A percentile compares a stretch with the other conserved stretches of the same genome.
These are phyloP conservation scores for Ogataea chonburiensis DNA, from an alignment of 805 yeast genomes.

Conservation along the genomic window DNA sequence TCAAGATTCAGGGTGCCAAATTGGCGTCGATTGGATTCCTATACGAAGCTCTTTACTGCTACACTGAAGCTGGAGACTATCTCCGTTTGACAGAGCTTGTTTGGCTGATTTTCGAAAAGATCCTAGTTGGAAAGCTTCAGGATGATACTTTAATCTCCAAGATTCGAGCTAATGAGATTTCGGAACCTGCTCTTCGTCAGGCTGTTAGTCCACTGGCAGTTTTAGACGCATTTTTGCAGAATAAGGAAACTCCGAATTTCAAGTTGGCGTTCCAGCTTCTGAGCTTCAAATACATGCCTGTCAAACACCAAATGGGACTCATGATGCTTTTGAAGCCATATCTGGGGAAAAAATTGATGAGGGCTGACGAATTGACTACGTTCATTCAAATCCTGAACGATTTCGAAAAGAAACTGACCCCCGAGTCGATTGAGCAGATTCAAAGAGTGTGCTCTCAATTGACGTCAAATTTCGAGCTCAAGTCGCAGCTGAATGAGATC, in stretches of 20 bases:
- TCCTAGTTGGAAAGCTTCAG: conserved; percentile 51
- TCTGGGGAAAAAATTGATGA: conserved; percentile 19
- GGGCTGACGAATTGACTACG: conserved; percentile 23
- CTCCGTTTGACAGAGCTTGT: conserved; percentile 47
- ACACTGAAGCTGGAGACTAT: conserved; percentile 62
- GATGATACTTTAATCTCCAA: conserved; percentile 42
- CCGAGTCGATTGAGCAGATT: conserved; percentile 2
- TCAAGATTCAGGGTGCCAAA: conserved; percentile 48
- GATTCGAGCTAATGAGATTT: conserved; percentile 25
- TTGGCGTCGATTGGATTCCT: conserved; percentile 33
- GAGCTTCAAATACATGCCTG: conserved; percentile 53
- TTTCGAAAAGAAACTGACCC: conserved; percentile 14
- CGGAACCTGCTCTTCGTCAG: conserved; percentile 60
- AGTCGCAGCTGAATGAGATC: conserved; percentile 14
- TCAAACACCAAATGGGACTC: conserved; percentile 47
- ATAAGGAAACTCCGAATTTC: conserved; percentile 27
- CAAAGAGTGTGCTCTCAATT: conserved; percentile 3
- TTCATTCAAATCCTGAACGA: conserved; percentile 28
- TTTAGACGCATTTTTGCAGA: conserved; percentile 46
- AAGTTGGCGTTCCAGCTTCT: conserved; percentile 40
- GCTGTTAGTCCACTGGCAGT: conserved; percentile 72
- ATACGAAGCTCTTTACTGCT: conserved; percentile 62
- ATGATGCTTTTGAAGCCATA: conserved; percentile 47
- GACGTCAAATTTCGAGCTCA: conserved; percentile 2
- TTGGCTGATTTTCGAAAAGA: conserved; percentile 64